phyloP scores from a whole-genome alignment of 2,329 filamentous ascomycete species.

The Trichoderma breve region DNA sequence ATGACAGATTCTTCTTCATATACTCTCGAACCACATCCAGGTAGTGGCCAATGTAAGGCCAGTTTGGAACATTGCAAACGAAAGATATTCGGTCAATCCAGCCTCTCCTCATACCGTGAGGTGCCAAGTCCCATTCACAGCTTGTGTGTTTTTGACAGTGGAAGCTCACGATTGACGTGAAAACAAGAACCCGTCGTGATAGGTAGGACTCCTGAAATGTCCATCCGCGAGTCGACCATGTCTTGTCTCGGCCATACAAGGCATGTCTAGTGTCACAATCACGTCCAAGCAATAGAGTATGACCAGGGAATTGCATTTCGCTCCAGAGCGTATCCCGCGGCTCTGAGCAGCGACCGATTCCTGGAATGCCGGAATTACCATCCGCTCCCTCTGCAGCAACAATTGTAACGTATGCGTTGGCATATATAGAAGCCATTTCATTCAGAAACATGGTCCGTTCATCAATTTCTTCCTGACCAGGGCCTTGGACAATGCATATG shows the following conservation, averaged over 20 bases:
- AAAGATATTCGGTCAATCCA: neutral
- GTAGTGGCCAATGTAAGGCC: neutral
- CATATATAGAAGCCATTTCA: no score
- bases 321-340: no score
- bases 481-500: no score
- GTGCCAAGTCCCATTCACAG: neutral
- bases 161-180: neutral
- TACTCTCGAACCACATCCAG: accelerated
- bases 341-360: no score
- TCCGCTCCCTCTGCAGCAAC: no score
- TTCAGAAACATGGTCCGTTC: no score
- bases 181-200: neutral
- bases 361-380: no score
- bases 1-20: neutral
- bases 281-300: neutral
- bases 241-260: neutral
- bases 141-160: neutral
- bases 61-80: neutral
- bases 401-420: no score
- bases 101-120: no score
- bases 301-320: no score
- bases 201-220: neutral
- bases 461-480: no score
- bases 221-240: neutral
- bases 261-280: accelerated